Conservation (phyloP, 768 basidiomycete species). For the Lactarius sp. region DNA sequence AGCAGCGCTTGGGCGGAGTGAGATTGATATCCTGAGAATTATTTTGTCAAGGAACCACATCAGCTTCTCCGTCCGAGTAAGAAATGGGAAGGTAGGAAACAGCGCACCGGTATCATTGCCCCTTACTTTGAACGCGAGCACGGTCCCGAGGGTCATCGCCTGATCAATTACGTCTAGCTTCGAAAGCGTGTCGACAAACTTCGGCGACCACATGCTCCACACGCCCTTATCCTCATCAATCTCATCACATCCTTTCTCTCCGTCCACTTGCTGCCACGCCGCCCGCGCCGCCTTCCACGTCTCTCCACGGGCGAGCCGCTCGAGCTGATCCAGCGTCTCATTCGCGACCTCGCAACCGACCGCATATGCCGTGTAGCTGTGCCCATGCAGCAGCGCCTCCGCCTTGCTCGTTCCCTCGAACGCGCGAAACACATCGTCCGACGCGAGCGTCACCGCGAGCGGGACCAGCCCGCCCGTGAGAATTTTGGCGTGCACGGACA, state of each 20-base stretch:
- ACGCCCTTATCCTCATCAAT: conserved; percentile 30
- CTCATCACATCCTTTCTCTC: conserved; percentile 13
- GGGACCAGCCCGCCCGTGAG: conserved; percentile 91
- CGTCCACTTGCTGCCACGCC: conserved; percentile 46
- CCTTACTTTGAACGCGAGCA: conserved; percentile 70
- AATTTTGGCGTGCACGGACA: conserved; percentile 89
- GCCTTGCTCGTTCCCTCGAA: conserved; percentile 74
- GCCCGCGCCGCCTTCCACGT: conserved; percentile 56
- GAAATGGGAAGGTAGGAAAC: background rate
- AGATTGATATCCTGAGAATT: conserved; percentile 43
- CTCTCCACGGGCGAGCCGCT: conserved; percentile 42
- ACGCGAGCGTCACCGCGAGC: too few species aligned
- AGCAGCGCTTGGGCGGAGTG: conserved; percentile 64
- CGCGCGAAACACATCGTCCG: conserved; percentile 70
- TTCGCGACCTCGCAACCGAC: conserved; percentile 91
- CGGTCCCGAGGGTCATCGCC: conserved; percentile 83
- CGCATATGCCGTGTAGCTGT: conserved; percentile 93
- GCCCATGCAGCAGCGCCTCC: conserved; percentile 87
- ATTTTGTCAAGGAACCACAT: background rate
- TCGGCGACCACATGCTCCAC: conserved; percentile 88
- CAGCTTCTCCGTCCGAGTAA: background rate
- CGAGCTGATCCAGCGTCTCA: conserved; percentile 65
- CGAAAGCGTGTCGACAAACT: conserved; percentile 64
- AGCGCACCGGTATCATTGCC: conserved; percentile 50
- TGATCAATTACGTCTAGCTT: conserved; percentile 53